These are phyloP conservation scores for Penicillium fimorum DNA, from an alignment of 495 filamentous ascomycete species.

Conservation along the genomic window DNA sequence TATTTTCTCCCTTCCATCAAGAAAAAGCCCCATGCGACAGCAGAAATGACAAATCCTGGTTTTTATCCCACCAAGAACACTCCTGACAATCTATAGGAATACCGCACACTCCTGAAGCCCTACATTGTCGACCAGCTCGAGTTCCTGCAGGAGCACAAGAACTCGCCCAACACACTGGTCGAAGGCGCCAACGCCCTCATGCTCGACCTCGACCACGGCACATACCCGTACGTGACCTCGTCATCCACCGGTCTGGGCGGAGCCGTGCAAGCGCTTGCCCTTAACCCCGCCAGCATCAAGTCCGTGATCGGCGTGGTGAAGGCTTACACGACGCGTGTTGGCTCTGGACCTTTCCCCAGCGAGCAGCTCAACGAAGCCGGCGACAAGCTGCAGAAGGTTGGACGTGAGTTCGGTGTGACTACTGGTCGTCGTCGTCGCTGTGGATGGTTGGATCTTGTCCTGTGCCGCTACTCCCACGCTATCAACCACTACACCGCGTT, in stretches of 20 bases:
- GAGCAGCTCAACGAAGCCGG: constrained; percentile 69
- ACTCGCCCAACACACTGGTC: constrained; percentile 67
- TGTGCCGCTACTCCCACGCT: constrained; percentile 70
- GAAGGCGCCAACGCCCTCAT: constrained; percentile 90
- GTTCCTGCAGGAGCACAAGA: constrained; percentile 49
- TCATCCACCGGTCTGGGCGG: constrained; percentile 75
- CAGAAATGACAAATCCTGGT: neutral
- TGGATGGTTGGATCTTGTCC: constrained; percentile 88
- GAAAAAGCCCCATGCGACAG: neutral
- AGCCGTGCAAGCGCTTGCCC: constrained; percentile 67
- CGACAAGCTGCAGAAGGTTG: constrained; percentile 61
- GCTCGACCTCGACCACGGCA: constrained; percentile 74
- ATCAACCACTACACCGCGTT: constrained; percentile 74
- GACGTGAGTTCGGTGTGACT: constrained; percentile 73
- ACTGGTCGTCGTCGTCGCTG: constrained; percentile 82
- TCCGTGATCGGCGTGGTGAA: constrained; percentile 84
- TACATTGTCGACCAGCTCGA: constrained; percentile 65
- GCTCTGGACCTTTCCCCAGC: constrained; percentile 80
- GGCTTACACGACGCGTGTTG: constrained; percentile 73
- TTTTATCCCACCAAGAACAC: neutral
- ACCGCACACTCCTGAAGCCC: constrained; percentile 62
- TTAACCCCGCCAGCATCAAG: constrained; percentile 48
- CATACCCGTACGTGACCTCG: constrained; percentile 84
- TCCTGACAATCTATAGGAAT: constrained; percentile 43
- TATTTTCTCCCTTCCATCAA: neutral